A percentile compares a stretch with the other conserved stretches of the same genome.
Evolutionary conservation across 768 basidiomycete species (phyloP).

Genomic region (Mycena rebaudengoi): DNA sequence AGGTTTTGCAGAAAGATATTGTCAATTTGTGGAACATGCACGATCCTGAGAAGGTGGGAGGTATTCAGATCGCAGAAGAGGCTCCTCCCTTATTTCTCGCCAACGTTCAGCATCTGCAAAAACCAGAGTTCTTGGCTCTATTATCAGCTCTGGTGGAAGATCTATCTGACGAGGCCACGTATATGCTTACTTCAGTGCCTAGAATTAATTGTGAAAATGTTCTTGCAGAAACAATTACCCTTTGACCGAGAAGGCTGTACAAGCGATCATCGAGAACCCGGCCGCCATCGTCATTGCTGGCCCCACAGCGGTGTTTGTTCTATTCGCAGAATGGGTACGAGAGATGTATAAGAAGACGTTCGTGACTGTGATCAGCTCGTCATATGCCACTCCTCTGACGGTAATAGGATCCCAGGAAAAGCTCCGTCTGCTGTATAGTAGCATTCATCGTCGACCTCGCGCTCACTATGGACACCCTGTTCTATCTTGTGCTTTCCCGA

Average conservation of each 20-base stretch:
- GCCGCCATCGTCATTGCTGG: background rate
- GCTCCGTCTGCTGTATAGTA: background rate
- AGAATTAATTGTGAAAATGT: too few relatives aligned
- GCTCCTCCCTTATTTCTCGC: too few relatives aligned
- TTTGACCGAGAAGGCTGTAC: background rate
- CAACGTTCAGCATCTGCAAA: too few relatives aligned
- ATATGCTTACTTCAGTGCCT: too few relatives aligned
- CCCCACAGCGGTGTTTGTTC: background rate
- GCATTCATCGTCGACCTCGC: conserved; percentile 7
- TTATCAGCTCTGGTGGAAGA: too few relatives aligned
- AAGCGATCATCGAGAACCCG: background rate
- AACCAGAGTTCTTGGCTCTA: too few relatives aligned
- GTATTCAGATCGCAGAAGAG: too few relatives aligned
- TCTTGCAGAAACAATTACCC: background rate
- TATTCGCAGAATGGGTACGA: conserved; percentile 6
- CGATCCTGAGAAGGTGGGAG: too few relatives aligned
- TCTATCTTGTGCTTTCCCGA: conserved; percentile 2
- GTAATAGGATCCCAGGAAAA: background rate
- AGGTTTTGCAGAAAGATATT: too few relatives aligned
- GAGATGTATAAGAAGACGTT: background rate
- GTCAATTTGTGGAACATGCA: too few relatives aligned
- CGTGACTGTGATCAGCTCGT: background rate
- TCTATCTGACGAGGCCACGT: too few relatives aligned
- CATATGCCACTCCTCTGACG: background rate
- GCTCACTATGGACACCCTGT: conserved; percentile 5